Conservation (phyloP, 78 protist genomes). For the Dictyostelium capitatum region DNA sequence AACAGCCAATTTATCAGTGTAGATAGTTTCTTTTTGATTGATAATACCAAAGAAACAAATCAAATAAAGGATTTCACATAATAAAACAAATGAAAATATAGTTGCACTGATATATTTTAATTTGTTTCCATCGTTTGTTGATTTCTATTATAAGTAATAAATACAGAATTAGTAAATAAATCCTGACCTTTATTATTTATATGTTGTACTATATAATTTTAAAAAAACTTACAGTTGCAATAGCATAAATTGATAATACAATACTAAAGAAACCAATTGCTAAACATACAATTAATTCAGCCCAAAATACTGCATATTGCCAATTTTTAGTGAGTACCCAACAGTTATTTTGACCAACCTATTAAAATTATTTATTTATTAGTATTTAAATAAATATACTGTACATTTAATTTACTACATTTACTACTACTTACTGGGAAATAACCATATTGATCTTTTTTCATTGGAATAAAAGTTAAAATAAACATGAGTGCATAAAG, state of each 20-base stretch:
- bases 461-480: constrained; percentile 14
- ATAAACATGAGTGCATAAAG: neutral
- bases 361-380: too few relatives aligned
- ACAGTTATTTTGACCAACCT: constrained; percentile 15
- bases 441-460: constrained; percentile 8
- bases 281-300: constrained; percentile 1
- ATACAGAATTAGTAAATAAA: neutral
- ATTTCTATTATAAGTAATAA: neutral
- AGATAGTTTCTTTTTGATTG: neutral
- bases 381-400: too few relatives aligned
- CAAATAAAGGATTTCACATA: neutral
- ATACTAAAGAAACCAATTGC: neutral
- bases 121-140: neutral
- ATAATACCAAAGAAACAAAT: constrained; percentile 1
- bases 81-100: neutral
- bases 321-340: neutral
- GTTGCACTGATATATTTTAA: neutral
- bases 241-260: neutral
- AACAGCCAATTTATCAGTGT: neutral
- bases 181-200: neutral
- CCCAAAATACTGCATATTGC: constrained; percentile 46
- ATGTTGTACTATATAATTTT: neutral
- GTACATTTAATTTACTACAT: too few relatives aligned
- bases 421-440: too few relatives aligned
- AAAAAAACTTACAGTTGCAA: neutral